Base-by-base conservation (phyloP, 2,329 filamentous ascomycete species). In the Botrytis galanthina region DNA sequence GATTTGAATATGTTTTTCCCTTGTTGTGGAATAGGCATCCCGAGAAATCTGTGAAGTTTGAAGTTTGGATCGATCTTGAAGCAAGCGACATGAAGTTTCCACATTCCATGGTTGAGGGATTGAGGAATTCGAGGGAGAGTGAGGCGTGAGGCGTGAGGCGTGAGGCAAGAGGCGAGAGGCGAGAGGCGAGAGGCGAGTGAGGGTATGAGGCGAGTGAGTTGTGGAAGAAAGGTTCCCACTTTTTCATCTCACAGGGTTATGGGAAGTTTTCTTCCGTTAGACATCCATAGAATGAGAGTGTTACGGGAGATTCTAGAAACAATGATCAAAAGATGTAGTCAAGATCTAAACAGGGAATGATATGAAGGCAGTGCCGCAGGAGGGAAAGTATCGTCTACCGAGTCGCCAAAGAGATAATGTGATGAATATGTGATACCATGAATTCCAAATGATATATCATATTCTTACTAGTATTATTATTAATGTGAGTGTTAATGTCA, bases 31-130 rank as follows among this genome's bases (percentile, higher is more conserved):
- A 54, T 29, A 37, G 63, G 22, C 35, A 35, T 1, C 1, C 20
- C 44, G 42, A 48, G 20, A 18, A 66, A 29, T 48, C 20, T 46
- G n/a, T 54, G 51, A 29, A 29, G 51, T 54, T 29, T 54, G 51
- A 54, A 29, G n/a, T 29, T 54, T 16, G 51, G 48, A 29, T 54
- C 51, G 51, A 29, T 67, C 32, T n/a, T 20, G 12, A 4, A n/a
- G 16, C 22, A n/a, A n/a, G 29, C 29, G 64, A 39, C 64, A 67
- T 67, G n/a, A 14, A 35, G 22, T 37, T 39, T 67, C 46, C 64
- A 67, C 64, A 67, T 67, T 67, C 46, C 46, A 54, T 39, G 64
- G 64, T 67, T 29, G 9, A 54, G 64, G 64, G 64, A 67, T n/a
- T n/a, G 32, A 67, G 46, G 26, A 39, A 54, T 67, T 12, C 5